phyloP scores from a whole-genome alignment of 805 yeast genomes.

The Wickerhamiella cacticola region DNA sequence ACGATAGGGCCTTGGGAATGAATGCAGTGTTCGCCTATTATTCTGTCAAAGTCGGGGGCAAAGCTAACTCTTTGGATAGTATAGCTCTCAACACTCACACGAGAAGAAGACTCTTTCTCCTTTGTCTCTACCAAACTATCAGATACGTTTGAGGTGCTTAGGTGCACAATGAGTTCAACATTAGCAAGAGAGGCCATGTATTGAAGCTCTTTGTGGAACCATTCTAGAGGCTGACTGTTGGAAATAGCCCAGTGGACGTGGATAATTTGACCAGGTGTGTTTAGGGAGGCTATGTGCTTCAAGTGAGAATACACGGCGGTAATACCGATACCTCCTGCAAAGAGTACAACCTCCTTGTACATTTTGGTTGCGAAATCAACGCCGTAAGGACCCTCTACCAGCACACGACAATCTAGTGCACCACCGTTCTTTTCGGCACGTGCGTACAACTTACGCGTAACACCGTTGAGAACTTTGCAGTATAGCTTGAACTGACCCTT shows the following conservation, averaged over 20 bases:
- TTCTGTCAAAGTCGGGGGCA: constrained; percentile 32
- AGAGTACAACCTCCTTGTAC: constrained; percentile 32
- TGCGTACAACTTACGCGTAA: constrained; percentile 32
- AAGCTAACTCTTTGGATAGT: neutral
- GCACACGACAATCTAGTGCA: constrained; percentile 26
- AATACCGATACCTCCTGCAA: constrained; percentile 52
- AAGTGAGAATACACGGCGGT: constrained; percentile 42
- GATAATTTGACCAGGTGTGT: constrained; percentile 17
- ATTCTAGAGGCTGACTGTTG: constrained; percentile 38
- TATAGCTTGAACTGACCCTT: constrained; percentile 19
- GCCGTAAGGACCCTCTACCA: constrained; percentile 58
- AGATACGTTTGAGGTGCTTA: constrained; percentile 3
- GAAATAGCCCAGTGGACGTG: constrained; percentile 54
- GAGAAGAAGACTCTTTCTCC: neutral
- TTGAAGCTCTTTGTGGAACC: constrained; percentile 37
- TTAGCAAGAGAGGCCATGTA: constrained; percentile 20
- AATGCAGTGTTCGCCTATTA: constrained; percentile 31
- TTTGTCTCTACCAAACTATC: neutral
- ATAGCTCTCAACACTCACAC: neutral
- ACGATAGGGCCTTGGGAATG: constrained; percentile 37
- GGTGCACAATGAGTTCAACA: constrained; percentile 15
- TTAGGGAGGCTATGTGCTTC: constrained; percentile 21
- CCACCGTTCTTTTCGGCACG: constrained; percentile 31
- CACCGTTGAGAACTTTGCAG: constrained; percentile 37
- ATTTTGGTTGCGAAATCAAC: constrained; percentile 28